These are phyloP conservation scores for Arachis monticola DNA, from an alignment of 331 rosid species.

Conservation along the genomic window DNA sequence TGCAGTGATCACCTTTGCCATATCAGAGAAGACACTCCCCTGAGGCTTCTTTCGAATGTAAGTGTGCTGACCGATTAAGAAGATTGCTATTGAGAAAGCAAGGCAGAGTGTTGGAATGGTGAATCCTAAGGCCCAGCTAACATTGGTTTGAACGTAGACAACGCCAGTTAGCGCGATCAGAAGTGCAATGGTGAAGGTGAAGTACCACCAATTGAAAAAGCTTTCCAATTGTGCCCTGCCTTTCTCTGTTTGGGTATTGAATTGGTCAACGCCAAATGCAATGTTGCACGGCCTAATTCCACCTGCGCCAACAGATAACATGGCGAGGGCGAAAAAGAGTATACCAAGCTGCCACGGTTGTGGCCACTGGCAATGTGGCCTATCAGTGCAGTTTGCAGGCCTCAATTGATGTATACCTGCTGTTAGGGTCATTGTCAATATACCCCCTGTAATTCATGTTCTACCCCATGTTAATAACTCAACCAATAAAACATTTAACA, in stretches of 20 bases:
- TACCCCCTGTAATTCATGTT: constrained; percentile 48
- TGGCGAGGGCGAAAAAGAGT: constrained; percentile 60
- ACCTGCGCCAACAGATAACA: constrained; percentile 79
- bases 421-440: constrained; percentile 63
- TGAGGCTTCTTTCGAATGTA: constrained; percentile 58
- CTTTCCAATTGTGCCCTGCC: constrained; percentile 73
- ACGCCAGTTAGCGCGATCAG: constrained; percentile 70
- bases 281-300: constrained; percentile 90
- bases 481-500: neutral
- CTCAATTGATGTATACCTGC: constrained; percentile 62
- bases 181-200: constrained; percentile 72
- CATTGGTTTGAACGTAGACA: constrained; percentile 73
- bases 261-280: constrained; percentile 92
- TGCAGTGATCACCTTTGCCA: constrained; percentile 65
- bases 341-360: constrained; percentile 63
- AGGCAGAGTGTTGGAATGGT: constrained; percentile 72
- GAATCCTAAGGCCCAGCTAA: constrained; percentile 76
- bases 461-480: neutral
- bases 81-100: constrained; percentile 59
- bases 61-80: constrained; percentile 64
- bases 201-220: constrained; percentile 94
- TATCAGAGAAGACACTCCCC: constrained; percentile 67
- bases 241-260: constrained; percentile 63
- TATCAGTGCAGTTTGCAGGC: constrained; percentile 53
- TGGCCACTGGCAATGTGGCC: constrained; percentile 53